Percentiles rank a stretch among this genome's conserved stretches.
These are phyloP conservation scores for Macroventuria anomochaeta DNA, from an alignment of 2,329 filamentous ascomycete species.

Conservation along the genomic window DNA sequence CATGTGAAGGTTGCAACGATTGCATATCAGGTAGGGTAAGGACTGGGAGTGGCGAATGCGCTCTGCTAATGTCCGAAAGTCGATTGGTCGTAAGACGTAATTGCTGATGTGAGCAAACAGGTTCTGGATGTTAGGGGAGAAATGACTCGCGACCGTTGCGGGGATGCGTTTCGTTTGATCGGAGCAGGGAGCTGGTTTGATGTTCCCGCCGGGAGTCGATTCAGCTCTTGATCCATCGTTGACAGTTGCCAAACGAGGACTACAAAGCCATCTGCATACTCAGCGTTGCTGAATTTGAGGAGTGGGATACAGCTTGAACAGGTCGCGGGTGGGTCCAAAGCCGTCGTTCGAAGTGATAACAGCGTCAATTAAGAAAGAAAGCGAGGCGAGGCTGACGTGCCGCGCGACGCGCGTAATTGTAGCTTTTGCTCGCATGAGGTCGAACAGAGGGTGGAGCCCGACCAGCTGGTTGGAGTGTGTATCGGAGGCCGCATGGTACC, in stretches of 20 bases:
- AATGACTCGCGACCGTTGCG: slow-evolving; percentile 15
- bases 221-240: neutral
- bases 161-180: slow-evolving; percentile 17
- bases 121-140: slow-evolving; percentile 8
- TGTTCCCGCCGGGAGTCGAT: slow-evolving; percentile 12
- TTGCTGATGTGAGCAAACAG: slow-evolving; percentile 6
- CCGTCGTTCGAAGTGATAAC: neutral
- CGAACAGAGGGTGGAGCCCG: neutral
- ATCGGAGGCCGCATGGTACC: neutral
- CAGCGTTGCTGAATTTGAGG: neutral
- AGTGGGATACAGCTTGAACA: neutral
- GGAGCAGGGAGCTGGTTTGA: slow-evolving; percentile 22
- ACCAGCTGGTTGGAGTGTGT: neutral
- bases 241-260: neutral
- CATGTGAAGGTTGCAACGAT: neutral
- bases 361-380: neutral
- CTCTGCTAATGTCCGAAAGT: neutral
- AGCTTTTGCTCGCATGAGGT: slow-evolving; percentile 1
- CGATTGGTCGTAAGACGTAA: neutral
- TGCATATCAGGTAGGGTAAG: neutral
- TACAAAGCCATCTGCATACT: too few relatives aligned
- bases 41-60: neutral
- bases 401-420: slow-evolving; percentile 1
- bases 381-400: neutral
- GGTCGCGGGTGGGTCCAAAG: neutral